phyloP scores from a whole-genome alignment of 495 filamentous ascomycete species.

The Cladorrhinum samala region DNA sequence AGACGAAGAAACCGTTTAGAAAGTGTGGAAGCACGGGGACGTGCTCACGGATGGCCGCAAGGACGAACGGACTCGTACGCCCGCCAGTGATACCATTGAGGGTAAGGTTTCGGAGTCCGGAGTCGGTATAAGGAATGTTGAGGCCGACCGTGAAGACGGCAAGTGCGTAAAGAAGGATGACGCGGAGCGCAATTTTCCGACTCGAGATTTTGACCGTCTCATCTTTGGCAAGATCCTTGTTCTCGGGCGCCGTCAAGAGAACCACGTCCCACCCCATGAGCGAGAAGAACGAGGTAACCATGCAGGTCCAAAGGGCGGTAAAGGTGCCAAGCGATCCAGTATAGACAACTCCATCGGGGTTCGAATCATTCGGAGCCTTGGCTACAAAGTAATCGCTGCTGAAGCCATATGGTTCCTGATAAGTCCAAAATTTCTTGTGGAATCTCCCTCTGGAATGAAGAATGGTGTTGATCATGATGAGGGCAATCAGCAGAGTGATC shows the following conservation, averaged over 20 bases:
- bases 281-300: constrained; percentile 31
- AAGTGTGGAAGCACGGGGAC: constrained; percentile 29
- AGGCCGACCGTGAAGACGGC: constrained; percentile 32
- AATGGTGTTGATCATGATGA: constrained; percentile 36
- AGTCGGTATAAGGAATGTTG: constrained; percentile 35
- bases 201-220: constrained; percentile 40
- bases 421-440: constrained; percentile 30
- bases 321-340: constrained; percentile 12
- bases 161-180: constrained; percentile 35
- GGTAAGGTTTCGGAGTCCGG: constrained; percentile 8
- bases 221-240: constrained; percentile 31
- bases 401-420: constrained; percentile 31
- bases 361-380: not conserved
- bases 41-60: constrained; percentile 30
- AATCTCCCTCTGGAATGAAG: constrained; percentile 15
- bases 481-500: constrained; percentile 33
- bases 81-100: constrained; percentile 26
- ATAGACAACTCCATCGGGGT: constrained; percentile 16
- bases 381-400: constrained; percentile 21
- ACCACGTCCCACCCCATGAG: constrained; percentile 43
- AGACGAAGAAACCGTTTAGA: constrained; percentile 40
- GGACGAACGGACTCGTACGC: constrained; percentile 33
- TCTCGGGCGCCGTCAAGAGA: constrained; percentile 37
- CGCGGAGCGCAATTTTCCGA: constrained; percentile 35
- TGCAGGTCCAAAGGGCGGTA: constrained; percentile 31